phyloP scores from a whole-genome alignment of 2,329 filamentous ascomycete genomes.

The Capronia americana region DNA sequence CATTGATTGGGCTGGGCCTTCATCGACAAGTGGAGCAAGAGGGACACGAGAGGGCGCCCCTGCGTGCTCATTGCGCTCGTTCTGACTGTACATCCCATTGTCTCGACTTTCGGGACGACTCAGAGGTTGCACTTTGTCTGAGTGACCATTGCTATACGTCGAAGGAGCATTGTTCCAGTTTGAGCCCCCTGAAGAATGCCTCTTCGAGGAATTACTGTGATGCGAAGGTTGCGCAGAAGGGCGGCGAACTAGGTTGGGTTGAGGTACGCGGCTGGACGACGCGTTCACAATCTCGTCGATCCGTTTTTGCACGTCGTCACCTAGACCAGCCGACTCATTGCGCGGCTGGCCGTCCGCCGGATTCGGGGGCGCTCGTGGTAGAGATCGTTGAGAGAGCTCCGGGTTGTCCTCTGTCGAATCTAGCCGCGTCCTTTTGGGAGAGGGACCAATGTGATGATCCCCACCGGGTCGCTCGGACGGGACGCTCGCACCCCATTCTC shows the following conservation, averaged over 20 bases:
- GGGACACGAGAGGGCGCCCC: slow-evolving; percentile 11
- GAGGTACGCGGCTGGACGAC: slow-evolving; percentile 31
- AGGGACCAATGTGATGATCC: slow-evolving; percentile 23
- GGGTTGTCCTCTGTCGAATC: slow-evolving; percentile 35
- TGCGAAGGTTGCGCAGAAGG: slow-evolving; percentile 17
- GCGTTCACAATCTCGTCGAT: slow-evolving; percentile 47
- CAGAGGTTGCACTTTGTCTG: slow-evolving; percentile 29
- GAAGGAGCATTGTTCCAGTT: slow-evolving; percentile 25
- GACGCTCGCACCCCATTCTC: slow-evolving; percentile 31
- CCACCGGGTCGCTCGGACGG: slow-evolving; percentile 29
- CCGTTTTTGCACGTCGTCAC: slow-evolving; percentile 46
- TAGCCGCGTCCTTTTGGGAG: slow-evolving; percentile 35
- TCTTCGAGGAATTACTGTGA: slow-evolving; percentile 9
- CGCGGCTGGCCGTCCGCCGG: slow-evolving; percentile 13
- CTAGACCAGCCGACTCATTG: slow-evolving; percentile 23
- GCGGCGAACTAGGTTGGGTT: slow-evolving; percentile 38
- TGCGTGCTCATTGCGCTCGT: slow-evolving; percentile 15
- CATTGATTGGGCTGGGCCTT: background rate
- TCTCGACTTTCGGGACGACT: slow-evolving; percentile 28
- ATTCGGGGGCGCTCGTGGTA: slow-evolving; percentile 27
- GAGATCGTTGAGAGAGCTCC: slow-evolving; percentile 32
- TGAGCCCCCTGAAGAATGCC: slow-evolving; percentile 30
- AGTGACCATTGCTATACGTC: slow-evolving; percentile 30
- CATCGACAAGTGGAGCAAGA: slow-evolving; percentile 22
- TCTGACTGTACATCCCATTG: slow-evolving; percentile 20